phyloP scores from a whole-genome alignment of 2,329 filamentous ascomycete genomes.

The Exophiala mesophila region DNA sequence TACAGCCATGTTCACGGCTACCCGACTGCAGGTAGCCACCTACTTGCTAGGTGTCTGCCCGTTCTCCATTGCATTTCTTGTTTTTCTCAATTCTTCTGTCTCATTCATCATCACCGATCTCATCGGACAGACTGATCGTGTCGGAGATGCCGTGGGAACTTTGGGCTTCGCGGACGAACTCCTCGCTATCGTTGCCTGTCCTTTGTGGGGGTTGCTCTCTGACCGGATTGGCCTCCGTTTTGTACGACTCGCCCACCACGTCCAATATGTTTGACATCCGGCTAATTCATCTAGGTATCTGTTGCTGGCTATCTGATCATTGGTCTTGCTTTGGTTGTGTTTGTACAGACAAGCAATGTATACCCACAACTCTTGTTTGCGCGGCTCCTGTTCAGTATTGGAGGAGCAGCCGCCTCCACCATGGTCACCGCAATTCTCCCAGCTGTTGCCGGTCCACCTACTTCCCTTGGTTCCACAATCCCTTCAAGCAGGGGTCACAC shows the following conservation, averaged over 20 bases:
- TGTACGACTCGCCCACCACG: constrained; percentile 33
- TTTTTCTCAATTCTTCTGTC: constrained; percentile 61
- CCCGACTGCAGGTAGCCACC: constrained; percentile 51
- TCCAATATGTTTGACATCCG: no score
- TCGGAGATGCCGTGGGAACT: constrained; percentile 57
- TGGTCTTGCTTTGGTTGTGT: constrained; percentile 67
- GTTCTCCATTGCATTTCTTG: constrained; percentile 61
- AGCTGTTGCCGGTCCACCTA: constrained; percentile 42
- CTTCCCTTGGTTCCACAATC: neutral
- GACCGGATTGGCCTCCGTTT: constrained; percentile 45
- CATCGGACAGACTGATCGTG: constrained; percentile 50
- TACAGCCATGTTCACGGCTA: constrained; percentile 56
- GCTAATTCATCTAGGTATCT: constrained; percentile 40
- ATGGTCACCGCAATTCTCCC: constrained; percentile 97
- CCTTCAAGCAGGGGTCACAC: constrained; percentile 23
- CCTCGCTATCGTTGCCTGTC: constrained; percentile 45
- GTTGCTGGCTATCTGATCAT: constrained; percentile 79
- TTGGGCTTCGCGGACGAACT: constrained; percentile 48
- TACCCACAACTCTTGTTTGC: constrained; percentile 85
- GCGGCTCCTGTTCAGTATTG: constrained; percentile 80
- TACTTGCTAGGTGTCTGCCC: constrained; percentile 60
- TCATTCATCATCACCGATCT: constrained; percentile 62
- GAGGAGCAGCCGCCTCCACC: constrained; percentile 87
- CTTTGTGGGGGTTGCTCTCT: constrained; percentile 46
- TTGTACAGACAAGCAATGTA: constrained; percentile 80